Conservation (phyloP, 306 rosid species). For the Pterocarpus macrocarpus region DNA sequence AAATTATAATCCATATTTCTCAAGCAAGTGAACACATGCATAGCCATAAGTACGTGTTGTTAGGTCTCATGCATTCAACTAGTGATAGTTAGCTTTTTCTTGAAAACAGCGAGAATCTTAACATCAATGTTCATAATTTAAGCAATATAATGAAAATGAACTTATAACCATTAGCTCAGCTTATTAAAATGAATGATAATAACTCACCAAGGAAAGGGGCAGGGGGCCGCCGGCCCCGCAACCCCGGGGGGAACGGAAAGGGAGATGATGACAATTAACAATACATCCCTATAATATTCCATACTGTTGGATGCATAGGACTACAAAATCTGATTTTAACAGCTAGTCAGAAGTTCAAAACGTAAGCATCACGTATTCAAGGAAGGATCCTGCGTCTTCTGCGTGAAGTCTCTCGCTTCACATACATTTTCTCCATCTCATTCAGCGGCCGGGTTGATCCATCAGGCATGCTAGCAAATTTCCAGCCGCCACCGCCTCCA, state of each 20-base stretch:
- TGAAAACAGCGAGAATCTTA: slow-evolving; percentile 1
- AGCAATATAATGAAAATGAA: slow-evolving; percentile 9
- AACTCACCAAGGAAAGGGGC: slow-evolving; percentile 12
- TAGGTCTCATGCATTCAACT: not conserved
- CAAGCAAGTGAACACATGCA: not conserved
- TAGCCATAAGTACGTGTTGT: not conserved
- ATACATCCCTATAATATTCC: slow-evolving; percentile 25
- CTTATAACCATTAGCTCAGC: slow-evolving; percentile 17
- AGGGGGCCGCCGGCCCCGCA: too few relatives aligned
- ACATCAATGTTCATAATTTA: slow-evolving; percentile 2
- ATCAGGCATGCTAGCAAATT: slow-evolving; percentile 83
- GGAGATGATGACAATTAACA: slow-evolving; percentile 6
- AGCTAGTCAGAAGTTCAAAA: slow-evolving; percentile 22
- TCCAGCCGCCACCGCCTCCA: slow-evolving; percentile 92
- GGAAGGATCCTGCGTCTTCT: slow-evolving; percentile 86
- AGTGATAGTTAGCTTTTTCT: not conserved
- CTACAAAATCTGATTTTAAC: slow-evolving; percentile 36
- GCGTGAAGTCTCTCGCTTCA: slow-evolving; percentile 85
- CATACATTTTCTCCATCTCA: slow-evolving; percentile 88
- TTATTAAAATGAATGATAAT: slow-evolving; percentile 18
- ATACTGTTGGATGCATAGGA: slow-evolving; percentile 32
- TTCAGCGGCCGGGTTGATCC: slow-evolving; percentile 90
- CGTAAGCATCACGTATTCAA: slow-evolving; percentile 36
- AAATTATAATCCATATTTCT: not conserved
- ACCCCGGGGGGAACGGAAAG: not conserved